These are phyloP conservation scores for Plasmodium adleri DNA, from an alignment of 169 alveolate species.

Conservation along the genomic window DNA sequence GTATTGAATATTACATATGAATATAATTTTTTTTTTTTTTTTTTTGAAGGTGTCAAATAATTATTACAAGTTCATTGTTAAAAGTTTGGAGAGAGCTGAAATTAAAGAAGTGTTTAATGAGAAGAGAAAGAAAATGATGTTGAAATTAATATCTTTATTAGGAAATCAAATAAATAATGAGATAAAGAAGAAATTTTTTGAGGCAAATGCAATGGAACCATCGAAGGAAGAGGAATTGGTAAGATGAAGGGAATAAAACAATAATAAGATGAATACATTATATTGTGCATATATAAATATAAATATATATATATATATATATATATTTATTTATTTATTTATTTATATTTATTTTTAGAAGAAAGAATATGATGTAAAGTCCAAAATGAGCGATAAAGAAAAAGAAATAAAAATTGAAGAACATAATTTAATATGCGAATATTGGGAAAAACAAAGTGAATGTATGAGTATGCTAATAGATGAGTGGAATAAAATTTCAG, in stretches of 20 bases:
- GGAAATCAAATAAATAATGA: slow-evolving; percentile 63
- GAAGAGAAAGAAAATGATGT: slow-evolving; percentile 61
- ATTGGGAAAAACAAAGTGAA: slow-evolving; percentile 74
- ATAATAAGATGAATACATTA: neutral
- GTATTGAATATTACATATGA: too few relatives aligned
- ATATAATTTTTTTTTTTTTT: too few relatives aligned
- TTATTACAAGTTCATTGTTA: slow-evolving; percentile 46
- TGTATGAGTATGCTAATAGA: slow-evolving; percentile 72
- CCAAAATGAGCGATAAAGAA: slow-evolving; percentile 64
- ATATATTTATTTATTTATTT: neutral
- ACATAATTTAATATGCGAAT: slow-evolving; percentile 56
- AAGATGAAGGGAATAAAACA: neutral
- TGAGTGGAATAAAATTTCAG: slow-evolving; percentile 72
- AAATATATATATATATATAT: neutral
- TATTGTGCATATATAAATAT: neutral
- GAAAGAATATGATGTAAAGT: slow-evolving; percentile 29
- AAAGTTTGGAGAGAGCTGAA: slow-evolving; percentile 66
- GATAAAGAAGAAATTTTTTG: slow-evolving; percentile 25
- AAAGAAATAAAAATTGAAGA: slow-evolving; percentile 74
- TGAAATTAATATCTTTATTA: slow-evolving; percentile 53
- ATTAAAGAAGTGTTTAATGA: slow-evolving; percentile 72
- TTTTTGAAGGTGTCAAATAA: slow-evolving; percentile 43
- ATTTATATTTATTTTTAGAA: slow-evolving; percentile 9
- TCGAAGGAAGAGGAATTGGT: slow-evolving; percentile 37
- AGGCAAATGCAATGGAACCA: slow-evolving; percentile 25